Evolutionary conservation across 495 filamentous ascomycete species (phyloP), one percentile per base, ranked within the genome.

Genomic region (Aspergillus conjunctus): DNA sequence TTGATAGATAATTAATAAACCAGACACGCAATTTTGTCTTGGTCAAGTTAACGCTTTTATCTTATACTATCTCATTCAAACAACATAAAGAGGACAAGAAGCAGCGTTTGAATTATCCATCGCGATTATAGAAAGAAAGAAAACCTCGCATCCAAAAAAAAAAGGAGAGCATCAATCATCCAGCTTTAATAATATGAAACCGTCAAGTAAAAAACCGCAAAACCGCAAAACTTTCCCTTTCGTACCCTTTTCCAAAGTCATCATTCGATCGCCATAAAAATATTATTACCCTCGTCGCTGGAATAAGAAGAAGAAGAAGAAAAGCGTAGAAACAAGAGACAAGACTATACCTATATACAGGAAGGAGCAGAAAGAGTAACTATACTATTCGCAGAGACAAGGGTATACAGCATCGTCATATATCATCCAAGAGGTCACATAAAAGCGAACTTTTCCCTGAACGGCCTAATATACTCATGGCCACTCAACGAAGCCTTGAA

Each of bases 401-500:
- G 64, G 64, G 63, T 68, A 68, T 68, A 63, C 58, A 62, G 30
- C 54, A 62, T 57, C 48, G 52, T 54, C 45, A 54, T 55, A 51
- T 59, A 58, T 55, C 49, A 54, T 58, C 51, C 26, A 26, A 48
- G 21, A 53, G 18, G 49, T 30, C 37, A 51, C 17, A 11, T 5
- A 10, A 18, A 51, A 37, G 41, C 50, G 12, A 9, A 48, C 50
- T 60, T 49, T 60, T 7, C 34, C 32, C 49, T 31, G 39, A 56
- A 46, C 22, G 46, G 21, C 20, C 26, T 51, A 32, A 9, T 14
- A 51, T 20, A 51, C 17, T 11, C 41, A 30, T 45, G 37, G 7
- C 20, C 5, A 17, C 20, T 31, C 22, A 17, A n/a, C 33, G 39
- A 26, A 26, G 17, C 49, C 21, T 51, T 51, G 49, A 32, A 30